These are phyloP conservation scores for Mucor irregularis DNA, from an alignment of 371 early-diverging fungal genomes.

Conservation along the genomic window DNA sequence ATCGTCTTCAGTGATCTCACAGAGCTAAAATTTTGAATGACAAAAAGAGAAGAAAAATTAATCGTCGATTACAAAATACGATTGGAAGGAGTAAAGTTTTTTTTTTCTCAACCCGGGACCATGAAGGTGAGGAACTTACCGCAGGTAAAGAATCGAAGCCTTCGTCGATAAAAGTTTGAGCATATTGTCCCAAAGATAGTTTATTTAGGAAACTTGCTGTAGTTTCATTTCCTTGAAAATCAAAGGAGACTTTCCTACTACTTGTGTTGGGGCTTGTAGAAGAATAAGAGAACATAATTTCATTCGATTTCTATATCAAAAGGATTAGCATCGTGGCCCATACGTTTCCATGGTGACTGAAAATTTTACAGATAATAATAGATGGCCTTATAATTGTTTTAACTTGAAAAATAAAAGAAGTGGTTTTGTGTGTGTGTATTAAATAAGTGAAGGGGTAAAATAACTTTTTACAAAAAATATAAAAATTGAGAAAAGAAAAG, in stretches of 20 bases:
- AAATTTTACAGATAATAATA: too few species aligned
- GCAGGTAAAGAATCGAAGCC: constrained; percentile 49
- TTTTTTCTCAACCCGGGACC: too few species aligned
- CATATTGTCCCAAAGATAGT: constrained; percentile 36
- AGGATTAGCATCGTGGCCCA: too few species aligned
- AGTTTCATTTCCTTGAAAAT: background rate
- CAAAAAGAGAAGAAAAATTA: background rate
- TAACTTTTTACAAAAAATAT: background rate
- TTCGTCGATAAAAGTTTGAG: constrained; percentile 35
- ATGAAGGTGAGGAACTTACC: constrained; percentile 28
- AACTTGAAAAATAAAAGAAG: too few species aligned
- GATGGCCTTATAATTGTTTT: too few species aligned
- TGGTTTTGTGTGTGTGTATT: too few species aligned
- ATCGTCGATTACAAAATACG: background rate
- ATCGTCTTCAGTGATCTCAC: constrained; percentile 51
- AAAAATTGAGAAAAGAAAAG: constrained; percentile 3
- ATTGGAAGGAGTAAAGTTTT: background rate
- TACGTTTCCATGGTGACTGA: too few species aligned
- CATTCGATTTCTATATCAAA: background rate
- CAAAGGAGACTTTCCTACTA: background rate
- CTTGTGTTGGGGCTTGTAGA: background rate
- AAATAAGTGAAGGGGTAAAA: too few species aligned
- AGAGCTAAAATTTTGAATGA: constrained; percentile 24
- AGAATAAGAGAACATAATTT: constrained; percentile 8
- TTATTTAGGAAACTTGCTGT: constrained; percentile 26